A percentile compares a stretch with the other conserved stretches of the same genome.
phyloP scores from a whole-genome alignment of 2,329 filamentous ascomycete species.

The Hymenoscyphus salicellus region DNA sequence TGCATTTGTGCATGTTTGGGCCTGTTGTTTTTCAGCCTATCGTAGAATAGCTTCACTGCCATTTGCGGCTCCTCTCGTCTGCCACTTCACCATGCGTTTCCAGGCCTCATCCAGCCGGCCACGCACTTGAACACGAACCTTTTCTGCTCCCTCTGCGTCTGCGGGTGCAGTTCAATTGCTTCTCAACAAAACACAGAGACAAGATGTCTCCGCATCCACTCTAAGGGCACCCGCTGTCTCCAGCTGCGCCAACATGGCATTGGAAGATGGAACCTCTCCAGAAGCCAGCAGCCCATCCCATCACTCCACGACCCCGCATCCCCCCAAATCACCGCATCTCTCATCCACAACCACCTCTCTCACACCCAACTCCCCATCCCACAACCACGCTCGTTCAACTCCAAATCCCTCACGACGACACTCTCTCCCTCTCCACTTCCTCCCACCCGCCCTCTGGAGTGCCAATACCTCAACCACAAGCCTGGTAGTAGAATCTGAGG shows the following conservation, averaged over 20 bases:
- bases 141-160: not conserved
- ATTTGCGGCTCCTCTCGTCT: not conserved
- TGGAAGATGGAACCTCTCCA: constrained; percentile 12
- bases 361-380: constrained; percentile 16
- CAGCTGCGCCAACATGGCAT: constrained; percentile 25
- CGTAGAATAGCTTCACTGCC: not conserved
- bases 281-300: constrained; percentile 21
- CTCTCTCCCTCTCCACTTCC: constrained; percentile 35
- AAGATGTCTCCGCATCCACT: constrained; percentile 23
- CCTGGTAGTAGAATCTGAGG: constrained; percentile 35
- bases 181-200: constrained; percentile 20
- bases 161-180: constrained; percentile 22
- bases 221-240: constrained; percentile 9
- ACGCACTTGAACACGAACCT: constrained; percentile 5
- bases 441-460: constrained; percentile 34
- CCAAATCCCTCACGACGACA: constrained; percentile 27
- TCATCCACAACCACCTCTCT: not conserved
- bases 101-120: not conserved
- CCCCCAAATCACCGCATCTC: constrained; percentile 18
- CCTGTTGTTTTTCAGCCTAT: not conserved
- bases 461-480: constrained; percentile 34
- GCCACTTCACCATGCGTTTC: constrained; percentile 12
- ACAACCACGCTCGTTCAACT: constrained; percentile 19
- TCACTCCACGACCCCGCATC: constrained; percentile 6
- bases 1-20: no score